phyloP scores from a whole-genome alignment of 176 grass and related monocot species.

The Oryza australiensis region DNA sequence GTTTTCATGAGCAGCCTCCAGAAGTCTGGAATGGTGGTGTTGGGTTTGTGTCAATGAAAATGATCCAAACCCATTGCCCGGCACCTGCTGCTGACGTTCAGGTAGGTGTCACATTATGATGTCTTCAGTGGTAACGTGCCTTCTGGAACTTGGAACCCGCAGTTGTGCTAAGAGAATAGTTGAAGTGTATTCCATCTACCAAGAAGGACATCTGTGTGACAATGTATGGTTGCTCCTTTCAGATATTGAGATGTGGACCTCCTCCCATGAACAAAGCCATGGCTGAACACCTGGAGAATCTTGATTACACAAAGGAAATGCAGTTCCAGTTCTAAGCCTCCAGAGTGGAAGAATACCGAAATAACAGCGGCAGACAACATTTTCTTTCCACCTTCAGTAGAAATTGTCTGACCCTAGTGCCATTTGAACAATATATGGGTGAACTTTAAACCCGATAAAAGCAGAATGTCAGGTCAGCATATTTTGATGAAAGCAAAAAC shows the following conservation, averaged over 20 bases:
- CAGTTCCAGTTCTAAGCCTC: conserved; percentile 80
- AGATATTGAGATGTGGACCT: conserved; percentile 93
- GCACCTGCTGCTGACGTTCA: conserved; percentile 72
- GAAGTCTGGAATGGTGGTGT: conserved; percentile 77
- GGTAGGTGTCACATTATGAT: conserved; percentile 33
- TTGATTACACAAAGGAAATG: conserved; percentile 93
- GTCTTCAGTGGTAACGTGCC: background rate
- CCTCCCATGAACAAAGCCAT: conserved; percentile 99
- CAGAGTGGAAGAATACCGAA: background rate
- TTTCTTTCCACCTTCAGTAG: background rate
- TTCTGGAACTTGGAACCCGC: background rate
- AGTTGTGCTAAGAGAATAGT: background rate
- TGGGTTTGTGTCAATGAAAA: conserved; percentile 88
- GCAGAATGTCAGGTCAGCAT: background rate
- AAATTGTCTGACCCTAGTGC: background rate
- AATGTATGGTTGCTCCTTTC: background rate
- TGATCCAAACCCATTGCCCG: conserved; percentile 84
- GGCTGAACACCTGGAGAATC: conserved; percentile 70
- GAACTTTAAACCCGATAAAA: background rate
- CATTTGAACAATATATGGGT: background rate
- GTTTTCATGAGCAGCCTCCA: conserved; percentile 60
- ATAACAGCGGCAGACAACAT: background rate
- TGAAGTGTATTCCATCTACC: background rate
- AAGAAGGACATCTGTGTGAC: background rate
- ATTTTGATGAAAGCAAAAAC: background rate